Evolutionary conservation across 345 rosid genomes (phyloP).

Genomic region (Raphanus raphanistrum): DNA sequence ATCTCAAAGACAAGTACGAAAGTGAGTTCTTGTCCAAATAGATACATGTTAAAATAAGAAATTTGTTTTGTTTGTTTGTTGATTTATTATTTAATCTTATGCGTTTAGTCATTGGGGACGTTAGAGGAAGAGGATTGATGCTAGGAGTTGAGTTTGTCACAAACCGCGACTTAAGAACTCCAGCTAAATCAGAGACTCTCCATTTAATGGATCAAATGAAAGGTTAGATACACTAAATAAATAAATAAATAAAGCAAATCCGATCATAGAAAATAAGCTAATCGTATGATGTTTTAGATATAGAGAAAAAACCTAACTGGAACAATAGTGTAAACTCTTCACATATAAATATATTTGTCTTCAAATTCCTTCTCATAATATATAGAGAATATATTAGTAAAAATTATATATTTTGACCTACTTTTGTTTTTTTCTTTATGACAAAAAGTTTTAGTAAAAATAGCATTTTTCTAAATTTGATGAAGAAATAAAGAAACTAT

Average conservation of each 20-base stretch:
- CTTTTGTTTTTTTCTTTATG: too few relatives aligned
- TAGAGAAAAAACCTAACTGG: neutral
- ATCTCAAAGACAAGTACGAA: slow-evolving; percentile 63
- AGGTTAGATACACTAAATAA: slow-evolving; percentile 48
- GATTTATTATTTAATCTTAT: neutral
- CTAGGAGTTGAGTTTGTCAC: slow-evolving; percentile 88
- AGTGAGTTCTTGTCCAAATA: slow-evolving; percentile 41
- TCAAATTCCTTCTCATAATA: too few relatives aligned
- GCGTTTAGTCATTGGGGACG: slow-evolving; percentile 74
- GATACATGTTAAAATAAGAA: neutral
- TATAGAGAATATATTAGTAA: too few relatives aligned
- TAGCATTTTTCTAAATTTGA: too few relatives aligned
- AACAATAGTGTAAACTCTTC: neutral
- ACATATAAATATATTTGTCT: neutral
- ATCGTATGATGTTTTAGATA: neutral
- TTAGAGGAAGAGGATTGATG: slow-evolving; percentile 86
- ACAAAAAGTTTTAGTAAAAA: too few relatives aligned
- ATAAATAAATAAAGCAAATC: neutral
- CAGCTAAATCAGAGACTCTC: slow-evolving; percentile 69
- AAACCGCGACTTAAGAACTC: slow-evolving; percentile 65
- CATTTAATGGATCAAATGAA: slow-evolving; percentile 75
- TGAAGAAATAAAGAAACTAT: too few relatives aligned
- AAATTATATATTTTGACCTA: too few relatives aligned
- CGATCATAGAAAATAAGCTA: neutral
- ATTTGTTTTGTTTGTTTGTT: neutral